Conservation (phyloP, 1,139 yeast genomes). For the Spencermartinsiella ligniputridi region DNA sequence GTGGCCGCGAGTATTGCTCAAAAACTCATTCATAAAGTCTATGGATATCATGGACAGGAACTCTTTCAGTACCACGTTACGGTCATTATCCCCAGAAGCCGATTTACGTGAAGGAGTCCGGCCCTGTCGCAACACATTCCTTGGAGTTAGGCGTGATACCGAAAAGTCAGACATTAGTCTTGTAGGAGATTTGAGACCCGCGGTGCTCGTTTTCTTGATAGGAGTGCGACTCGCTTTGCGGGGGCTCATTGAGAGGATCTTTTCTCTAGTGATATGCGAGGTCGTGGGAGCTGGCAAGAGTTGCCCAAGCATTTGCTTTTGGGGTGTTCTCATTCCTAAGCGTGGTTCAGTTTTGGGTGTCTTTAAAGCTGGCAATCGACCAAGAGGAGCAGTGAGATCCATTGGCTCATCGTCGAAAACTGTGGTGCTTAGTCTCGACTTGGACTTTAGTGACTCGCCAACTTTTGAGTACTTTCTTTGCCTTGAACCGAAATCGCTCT, state of each 20-base stretch:
- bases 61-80: constrained; percentile 25
- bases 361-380: background rate
- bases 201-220: constrained; percentile 7
- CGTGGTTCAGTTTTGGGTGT: constrained; percentile 6
- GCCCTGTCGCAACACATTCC: background rate
- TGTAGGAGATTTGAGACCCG: constrained; percentile 6
- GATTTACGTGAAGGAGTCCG: constrained; percentile 8
- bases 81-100: background rate
- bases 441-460: no score
- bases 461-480: no score
- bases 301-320: constrained; percentile 5
- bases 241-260: constrained; percentile 5
- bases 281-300: constrained; percentile 8
- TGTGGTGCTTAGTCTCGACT: no score
- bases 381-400: constrained; percentile 11
- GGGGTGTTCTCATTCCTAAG: constrained; percentile 8
- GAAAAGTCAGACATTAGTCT: constrained; percentile 9
- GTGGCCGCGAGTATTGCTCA: constrained; percentile 27
- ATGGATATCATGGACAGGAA: constrained; percentile 30
- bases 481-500: no score
- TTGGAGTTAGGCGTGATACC: background rate
- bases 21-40: constrained; percentile 33
- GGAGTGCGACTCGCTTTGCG: constrained; percentile 3
- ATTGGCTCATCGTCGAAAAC: constrained; percentile 11
- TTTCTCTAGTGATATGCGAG: background rate